A percentile compares a stretch with the other conserved stretches of the same genome.
Conservation (phyloP, 371 early-diverging fungal genomes). For the Mucor lusitanicus region DNA sequence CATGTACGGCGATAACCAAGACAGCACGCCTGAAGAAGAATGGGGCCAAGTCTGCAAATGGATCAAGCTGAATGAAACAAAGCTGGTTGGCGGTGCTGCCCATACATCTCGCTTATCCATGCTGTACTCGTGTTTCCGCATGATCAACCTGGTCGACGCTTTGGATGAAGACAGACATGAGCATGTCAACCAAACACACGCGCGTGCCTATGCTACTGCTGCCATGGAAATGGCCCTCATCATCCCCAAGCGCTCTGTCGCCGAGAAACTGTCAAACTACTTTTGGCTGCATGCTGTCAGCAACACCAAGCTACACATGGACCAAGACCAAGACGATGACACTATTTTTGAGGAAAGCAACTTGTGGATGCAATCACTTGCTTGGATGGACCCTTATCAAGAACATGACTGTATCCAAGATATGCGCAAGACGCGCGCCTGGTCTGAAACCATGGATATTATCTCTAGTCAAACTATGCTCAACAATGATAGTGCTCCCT, state of each 20-base stretch:
- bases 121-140: conserved; percentile 32
- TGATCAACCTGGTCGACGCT: conserved; percentile 32
- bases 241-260: conserved; percentile 23
- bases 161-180: conserved; percentile 33
- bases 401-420: conserved; percentile 24
- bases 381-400: conserved; percentile 28
- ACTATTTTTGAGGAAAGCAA: conserved; percentile 2
- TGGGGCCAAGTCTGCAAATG: conserved; percentile 44
- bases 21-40: conserved; percentile 27
- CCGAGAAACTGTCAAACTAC: conserved; percentile 25
- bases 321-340: conserved; percentile 14
- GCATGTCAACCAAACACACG: conserved; percentile 24
- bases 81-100: conserved; percentile 47
- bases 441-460: conserved; percentile 40
- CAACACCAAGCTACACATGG: too few relatives aligned
- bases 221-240: conserved; percentile 42
- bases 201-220: conserved; percentile 41
- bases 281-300: conserved; percentile 37
- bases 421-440: conserved; percentile 32
- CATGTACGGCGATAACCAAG: conserved; percentile 17
- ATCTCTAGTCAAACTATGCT: conserved; percentile 27
- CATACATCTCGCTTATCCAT: conserved; percentile 25
- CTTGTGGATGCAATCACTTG: conserved; percentile 28
- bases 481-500: conserved; percentile 29
- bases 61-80: conserved; percentile 48